Conservation (phyloP, 371 early-diverging fungal genomes). For the Rhizopus arrhizus region DNA sequence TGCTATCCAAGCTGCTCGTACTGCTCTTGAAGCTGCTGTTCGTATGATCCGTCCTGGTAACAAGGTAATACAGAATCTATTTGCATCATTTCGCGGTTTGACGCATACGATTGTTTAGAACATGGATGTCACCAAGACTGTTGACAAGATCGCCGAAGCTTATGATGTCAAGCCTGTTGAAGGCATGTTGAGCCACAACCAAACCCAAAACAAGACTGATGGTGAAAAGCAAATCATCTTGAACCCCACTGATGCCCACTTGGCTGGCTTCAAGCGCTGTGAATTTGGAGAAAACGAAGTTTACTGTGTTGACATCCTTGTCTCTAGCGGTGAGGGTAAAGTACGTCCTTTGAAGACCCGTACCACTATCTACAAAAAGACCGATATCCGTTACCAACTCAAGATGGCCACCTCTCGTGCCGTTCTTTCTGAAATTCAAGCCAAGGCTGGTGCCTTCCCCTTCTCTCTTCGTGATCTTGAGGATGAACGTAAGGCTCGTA, state of each 20-base stretch:
- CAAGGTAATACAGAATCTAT: conserved; percentile 39
- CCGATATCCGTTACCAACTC: conserved; percentile 79
- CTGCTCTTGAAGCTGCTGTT: conserved; percentile 79
- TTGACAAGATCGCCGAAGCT: conserved; percentile 78
- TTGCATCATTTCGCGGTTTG: not conserved
- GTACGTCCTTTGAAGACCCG: conserved; percentile 70
- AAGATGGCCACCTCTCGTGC: conserved; percentile 87
- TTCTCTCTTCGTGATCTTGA: conserved; percentile 80
- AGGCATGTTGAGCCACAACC: conserved; percentile 88
- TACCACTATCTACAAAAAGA: conserved; percentile 93
- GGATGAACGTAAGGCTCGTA: conserved; percentile 87
- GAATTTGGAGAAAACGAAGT: conserved; percentile 89
- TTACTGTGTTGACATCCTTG: conserved; percentile 82
- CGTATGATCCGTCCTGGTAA: conserved; percentile 89
- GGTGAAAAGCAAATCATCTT: conserved; percentile 91
- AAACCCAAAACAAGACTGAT: conserved; percentile 84
- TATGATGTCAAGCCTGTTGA: conserved; percentile 89
- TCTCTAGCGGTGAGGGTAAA: conserved; percentile 91
- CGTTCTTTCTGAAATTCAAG: conserved; percentile 76
- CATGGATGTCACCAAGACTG: conserved; percentile 79
- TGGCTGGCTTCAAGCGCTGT: conserved; percentile 69
- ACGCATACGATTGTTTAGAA: conserved; percentile 33
- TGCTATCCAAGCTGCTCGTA: conserved; percentile 86
- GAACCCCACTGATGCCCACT: conserved; percentile 83
- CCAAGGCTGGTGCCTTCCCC: conserved; percentile 85